Base-by-base conservation (phyloP, 202 grass and related monocot genomes). In the Digitaria exilis region DNA sequence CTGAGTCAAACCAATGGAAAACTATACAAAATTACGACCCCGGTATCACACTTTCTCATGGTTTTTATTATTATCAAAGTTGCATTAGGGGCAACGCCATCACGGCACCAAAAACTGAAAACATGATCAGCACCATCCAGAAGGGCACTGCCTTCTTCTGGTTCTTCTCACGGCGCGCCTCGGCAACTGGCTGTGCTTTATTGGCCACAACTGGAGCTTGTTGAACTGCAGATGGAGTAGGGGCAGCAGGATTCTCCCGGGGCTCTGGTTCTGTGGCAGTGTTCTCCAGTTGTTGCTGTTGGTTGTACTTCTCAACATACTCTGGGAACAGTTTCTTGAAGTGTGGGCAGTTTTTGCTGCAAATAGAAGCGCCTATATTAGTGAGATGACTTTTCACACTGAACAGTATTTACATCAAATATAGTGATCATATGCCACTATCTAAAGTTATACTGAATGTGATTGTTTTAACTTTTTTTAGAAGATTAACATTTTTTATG, bases 1-100 rank as follows among this genome's bases (percentile, higher is more conserved):
- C 64, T 46, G 61, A 69, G 80, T 70, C 45, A 80, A 87, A 84
- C 75, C 88, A 85, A 75, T 43, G 14, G 4, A 78, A 87, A 92
- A 80, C 92, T 94, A 91, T 94, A 94, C 92, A 94, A 90, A 94
- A 94, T 87, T 78, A 89, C n/a, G 50, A 31, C 59, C 56, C 44
- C 12, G 4, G 28, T 69, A 77, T 89, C 67, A 85, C 65, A 78
- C 48, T 58, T 76, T 39, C 44, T 39, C 49, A 79, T 78, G 32
- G 79, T 51, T 29, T 52, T 88, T 86, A 77, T 88, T 88, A 73
- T 84, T 84, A 69, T 99, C 81, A 96, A 73, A 96, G 91, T 93
- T 99, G 96, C 78, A 99, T 89, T 58, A 99, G 89, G 74, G 96
- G 91, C 93, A 99, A 92, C 30, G 93, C 93, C 91, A 99, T 99